Base-by-base conservation (phyloP, 2,329 filamentous ascomycete species). In the Fusarium pilosicola region DNA sequence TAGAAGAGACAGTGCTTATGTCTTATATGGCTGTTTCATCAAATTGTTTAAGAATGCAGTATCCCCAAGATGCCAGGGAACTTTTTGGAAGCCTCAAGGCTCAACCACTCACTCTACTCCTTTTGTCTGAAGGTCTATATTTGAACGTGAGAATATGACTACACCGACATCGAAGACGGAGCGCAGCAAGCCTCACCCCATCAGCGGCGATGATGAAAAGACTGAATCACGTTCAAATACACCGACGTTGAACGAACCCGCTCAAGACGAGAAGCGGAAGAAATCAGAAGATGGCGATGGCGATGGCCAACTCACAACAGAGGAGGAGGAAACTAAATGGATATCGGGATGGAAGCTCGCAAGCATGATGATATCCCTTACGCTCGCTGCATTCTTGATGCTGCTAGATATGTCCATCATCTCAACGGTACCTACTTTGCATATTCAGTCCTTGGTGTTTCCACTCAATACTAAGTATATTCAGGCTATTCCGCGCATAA, bases 321-420 rank as follows among this genome's bases (percentile, higher is more conserved):
- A 74, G 22, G 60, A 68, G 10, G 60, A 73, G 11, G 30, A 75
- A 24, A 18, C 30, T 2, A 62, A 73, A 46, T 77, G 75, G 60
- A 48, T 80, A 10, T 69, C 60, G 10, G 78, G 79, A 12, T 80
- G 75, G 76, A 81, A 80, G 55, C 76, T 84, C 36, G 73, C 79
- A 57, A 78, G 82, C 32, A 77, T 82, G 52, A 81, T 85, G 65
- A 68, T 70, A 24, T 78, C 80, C 5, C 76, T 88, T 20, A 85
- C 84, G 0, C 68, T 85, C 7, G 83, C 82, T 13, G 81, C 82
- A 20, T 88, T 88, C 66, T 72, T 88, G 24, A 84, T 87, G 78
- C 73, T 88, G 68, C 71, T 89, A 8, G 88, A 89, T 63, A 85
- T 83, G 42, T 87, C 87, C 3, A 88, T 90, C 57, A 82, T 90